A percentile compares a stretch with the other conserved stretches of the same genome.
Evolutionary conservation across 2,329 filamentous ascomycete genomes (phyloP).

Genomic region (Hypoxylon sp.): DNA sequence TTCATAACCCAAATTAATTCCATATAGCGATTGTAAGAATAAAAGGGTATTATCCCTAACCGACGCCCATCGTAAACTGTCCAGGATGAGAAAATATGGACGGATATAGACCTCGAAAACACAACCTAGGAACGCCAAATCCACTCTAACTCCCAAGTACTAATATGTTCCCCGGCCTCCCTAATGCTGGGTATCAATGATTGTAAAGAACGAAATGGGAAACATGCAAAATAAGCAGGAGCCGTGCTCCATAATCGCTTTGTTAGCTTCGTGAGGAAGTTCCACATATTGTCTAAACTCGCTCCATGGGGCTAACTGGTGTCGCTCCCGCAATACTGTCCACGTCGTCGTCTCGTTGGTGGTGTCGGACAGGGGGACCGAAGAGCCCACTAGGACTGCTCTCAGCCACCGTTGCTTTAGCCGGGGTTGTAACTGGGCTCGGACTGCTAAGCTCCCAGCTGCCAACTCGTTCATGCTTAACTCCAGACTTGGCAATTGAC

Average conservation of each 20-base stretch:
- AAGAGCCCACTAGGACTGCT: slow-evolving; percentile 37
- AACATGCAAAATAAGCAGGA: not conserved
- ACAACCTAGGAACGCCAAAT: slow-evolving; percentile 12
- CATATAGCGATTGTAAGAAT: slow-evolving; percentile 40
- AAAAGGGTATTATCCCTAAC: slow-evolving; percentile 38
- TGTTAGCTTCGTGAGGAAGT: not conserved
- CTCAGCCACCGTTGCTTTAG: slow-evolving; percentile 30
- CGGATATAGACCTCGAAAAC: not conserved
- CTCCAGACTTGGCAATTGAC: slow-evolving; percentile 57
- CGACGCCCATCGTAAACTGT: slow-evolving; percentile 8
- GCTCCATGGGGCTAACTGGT: slow-evolving; percentile 59
- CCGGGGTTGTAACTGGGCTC: slow-evolving; percentile 31
- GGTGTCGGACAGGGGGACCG: slow-evolving; percentile 33
- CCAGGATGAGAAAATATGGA: slow-evolving; percentile 16
- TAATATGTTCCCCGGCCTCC: slow-evolving; percentile 9
- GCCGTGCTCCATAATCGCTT: not conserved
- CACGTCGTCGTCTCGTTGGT: slow-evolving; percentile 52
- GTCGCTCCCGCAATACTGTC: slow-evolving; percentile 56
- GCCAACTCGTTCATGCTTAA: slow-evolving; percentile 62
- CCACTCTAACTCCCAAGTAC: slow-evolving; percentile 13
- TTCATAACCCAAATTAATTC: slow-evolving; percentile 15
- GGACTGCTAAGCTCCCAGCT: slow-evolving; percentile 64
- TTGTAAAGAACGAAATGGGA: slow-evolving; percentile 38
- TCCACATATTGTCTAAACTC: slow-evolving; percentile 51
- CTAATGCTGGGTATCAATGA: slow-evolving; percentile 42